Evolutionary conservation across 768 basidiomycete species (phyloP), one percentile per base, ranked within the genome.

Genomic region (Piloderma croceum): DNA sequence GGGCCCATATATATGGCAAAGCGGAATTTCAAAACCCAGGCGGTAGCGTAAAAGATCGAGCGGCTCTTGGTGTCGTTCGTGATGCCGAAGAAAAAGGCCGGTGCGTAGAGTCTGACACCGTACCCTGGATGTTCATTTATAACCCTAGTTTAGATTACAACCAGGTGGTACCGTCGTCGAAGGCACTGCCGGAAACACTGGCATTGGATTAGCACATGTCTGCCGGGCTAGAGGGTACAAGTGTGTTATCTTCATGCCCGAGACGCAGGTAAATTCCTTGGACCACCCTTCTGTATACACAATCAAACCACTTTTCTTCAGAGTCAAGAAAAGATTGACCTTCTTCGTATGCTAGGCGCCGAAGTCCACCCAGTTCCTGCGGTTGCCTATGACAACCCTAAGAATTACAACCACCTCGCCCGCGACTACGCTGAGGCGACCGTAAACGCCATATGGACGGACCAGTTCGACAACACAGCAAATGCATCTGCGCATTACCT

Each of bases 241-340:
- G 59, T 98, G 96, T 61, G 94, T 99, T 7, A 99, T 99, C 56
- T 99, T 89, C 76, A 98, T 99, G 94, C 94, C 94, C 22, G 71
- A 96, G 60, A 90, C 84, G 4, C 88, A 96, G 74, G 87, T 80
- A 40, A 31, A 64, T 27, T 15, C 7, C 17, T 35, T 6, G 10
- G 11, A 23, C 20, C 13, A 3, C 10, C 27, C 24, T 24, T 17
- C 41, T 17, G 36, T 21, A 22, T 20, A 9, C 32, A 35, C 22
- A 11, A 13, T 31, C 42, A 17, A 39, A 23, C 43, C 23, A 33
- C 34, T 15, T n/a, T 42, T 25, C 12, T 38, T n/a, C 54, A 96
- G 85, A 91, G 87, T 58, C 92, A 94, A 67, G 94, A 99, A 59
- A 99, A 99, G 70, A 96, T 98, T 40, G 94, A 99, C 63, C 79